Evolutionary conservation across 2,329 filamentous ascomycete genomes (phyloP).

Genomic region (Cladosporium sp.): DNA sequence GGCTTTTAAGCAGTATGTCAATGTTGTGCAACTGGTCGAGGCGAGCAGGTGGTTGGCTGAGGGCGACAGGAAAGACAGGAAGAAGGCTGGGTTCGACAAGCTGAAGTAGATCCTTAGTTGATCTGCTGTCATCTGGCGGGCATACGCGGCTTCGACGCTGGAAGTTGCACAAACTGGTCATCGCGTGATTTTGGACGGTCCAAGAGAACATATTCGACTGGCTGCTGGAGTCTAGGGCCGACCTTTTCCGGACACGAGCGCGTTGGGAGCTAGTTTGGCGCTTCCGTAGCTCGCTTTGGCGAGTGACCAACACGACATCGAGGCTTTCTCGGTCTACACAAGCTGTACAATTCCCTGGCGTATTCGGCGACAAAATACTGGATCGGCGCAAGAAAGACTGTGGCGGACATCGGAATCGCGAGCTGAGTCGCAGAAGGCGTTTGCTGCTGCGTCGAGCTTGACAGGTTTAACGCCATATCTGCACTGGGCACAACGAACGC

Average conservation of each 20-base stretch:
- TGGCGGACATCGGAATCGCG: not conserved
- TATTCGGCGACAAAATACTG: not conserved
- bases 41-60: constrained; percentile 90
- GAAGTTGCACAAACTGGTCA: not conserved
- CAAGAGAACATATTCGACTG: not conserved
- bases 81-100: constrained; percentile 24
- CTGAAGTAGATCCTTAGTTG: not conserved
- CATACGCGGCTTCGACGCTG: not conserved
- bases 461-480: not conserved
- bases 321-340: not conserved
- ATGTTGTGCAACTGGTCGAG: constrained; percentile 90
- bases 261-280: constrained; percentile 10
- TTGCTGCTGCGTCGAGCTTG: not conserved
- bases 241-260: not conserved
- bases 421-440: not conserved
- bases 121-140: not conserved
- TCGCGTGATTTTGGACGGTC: not conserved
- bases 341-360: not conserved
- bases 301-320: constrained; percentile 3
- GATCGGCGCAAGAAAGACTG: not conserved
- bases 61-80: constrained; percentile 61
- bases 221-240: not conserved
- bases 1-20: constrained; percentile 89
- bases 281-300: constrained; percentile 12
- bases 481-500: not conserved